Percentiles rank a stretch among this genome's conserved stretches.
These are phyloP conservation scores for Chlorella sorokiniana DNA, from an alignment of 139 green algal genomes.

Conservation along the genomic window DNA sequence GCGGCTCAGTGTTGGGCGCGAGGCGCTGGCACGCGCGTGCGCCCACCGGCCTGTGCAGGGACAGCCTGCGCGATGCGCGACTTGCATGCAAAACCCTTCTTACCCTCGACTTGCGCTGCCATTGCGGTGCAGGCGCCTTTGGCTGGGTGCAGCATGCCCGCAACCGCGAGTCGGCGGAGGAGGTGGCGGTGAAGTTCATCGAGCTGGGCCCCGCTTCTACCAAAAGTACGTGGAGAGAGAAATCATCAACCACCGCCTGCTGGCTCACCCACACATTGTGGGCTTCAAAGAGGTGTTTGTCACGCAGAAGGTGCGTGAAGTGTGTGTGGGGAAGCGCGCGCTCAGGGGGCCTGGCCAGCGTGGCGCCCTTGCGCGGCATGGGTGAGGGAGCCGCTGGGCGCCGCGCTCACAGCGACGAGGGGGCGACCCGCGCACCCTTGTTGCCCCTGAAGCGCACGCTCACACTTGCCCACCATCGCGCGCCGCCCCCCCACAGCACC, in stretches of 20 bases:
- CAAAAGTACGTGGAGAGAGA: conserved; percentile 64
- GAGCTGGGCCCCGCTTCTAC: conserved; percentile 48
- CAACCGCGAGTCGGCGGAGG: conserved; percentile 43
- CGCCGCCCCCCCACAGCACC: conserved; percentile 21
- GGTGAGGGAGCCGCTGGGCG: too few species aligned
- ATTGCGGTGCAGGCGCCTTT: conserved; percentile 40
- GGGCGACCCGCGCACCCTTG: too few species aligned
- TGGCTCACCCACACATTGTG: conserved; percentile 69
- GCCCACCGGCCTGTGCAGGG: too few species aligned
- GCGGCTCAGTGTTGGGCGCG: neutral
- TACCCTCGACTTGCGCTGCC: neutral
- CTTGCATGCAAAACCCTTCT: neutral
- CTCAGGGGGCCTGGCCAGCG: neutral
- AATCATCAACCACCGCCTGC: conserved; percentile 64
- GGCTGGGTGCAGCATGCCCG: conserved; percentile 47
- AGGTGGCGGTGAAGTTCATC: conserved; percentile 66
- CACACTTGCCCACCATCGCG: neutral
- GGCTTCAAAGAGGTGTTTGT: conserved; percentile 61
- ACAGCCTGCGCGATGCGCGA: too few species aligned
- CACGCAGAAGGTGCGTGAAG: conserved; percentile 39
- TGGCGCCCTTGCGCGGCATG: too few species aligned
- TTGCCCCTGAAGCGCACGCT: neutral
- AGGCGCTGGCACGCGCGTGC: neutral
- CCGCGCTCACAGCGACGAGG: too few species aligned
- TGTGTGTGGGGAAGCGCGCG: neutral